Base-by-base conservation (phyloP, 2,329 filamentous ascomycete genomes). In the Fusarium irregulare region DNA sequence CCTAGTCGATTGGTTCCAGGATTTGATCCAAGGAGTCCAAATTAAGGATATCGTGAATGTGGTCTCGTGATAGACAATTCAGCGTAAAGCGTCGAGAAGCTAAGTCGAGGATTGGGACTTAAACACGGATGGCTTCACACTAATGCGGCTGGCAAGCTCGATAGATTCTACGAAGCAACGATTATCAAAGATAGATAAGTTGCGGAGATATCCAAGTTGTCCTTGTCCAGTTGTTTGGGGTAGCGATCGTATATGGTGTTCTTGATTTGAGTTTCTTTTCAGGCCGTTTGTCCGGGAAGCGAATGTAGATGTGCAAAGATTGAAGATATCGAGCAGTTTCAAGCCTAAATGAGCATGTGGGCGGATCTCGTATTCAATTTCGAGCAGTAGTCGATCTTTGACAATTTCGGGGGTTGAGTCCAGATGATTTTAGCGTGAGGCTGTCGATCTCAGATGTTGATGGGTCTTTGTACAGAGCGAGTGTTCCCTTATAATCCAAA, bases 201-300 rank as follows among this genome's bases (percentile, higher is more conserved):
- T 56, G 28, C 51, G 68, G 47, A 56, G 13, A 48, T 54, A 68
- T 71, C 59, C 64, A 57, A 45, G 50, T 64, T 60, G 67, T 63
- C 27, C 50, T 66, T 64, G 53, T 56, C 57, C 55, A 65, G 64
- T 50, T 58, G 51, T 68, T 55, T 60, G 61, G 64, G 70, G 78
- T 79, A 80, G 79, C 78, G 79, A 80, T 79, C 76, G 79, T 78
- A 75, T 76, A 65, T 76, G 72, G 68, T 67, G 68, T 34, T 42
- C 62, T 69, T 72, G 63, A 44, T 75, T 66, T 67, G 64, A 55
- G 66, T 56, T 62, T 71, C 44, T 56, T 66, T 71, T 69, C 60
- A 60, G 34, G 42, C 59, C 41, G 56, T 44, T 46, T 48, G 51
- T 68, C 54, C 64, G 59, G 70, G 60, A 77, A 80, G 78, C 78